phyloP scores from a whole-genome alignment of 208 protist genomes.

The Acanthamoeba lenticulata region DNA sequence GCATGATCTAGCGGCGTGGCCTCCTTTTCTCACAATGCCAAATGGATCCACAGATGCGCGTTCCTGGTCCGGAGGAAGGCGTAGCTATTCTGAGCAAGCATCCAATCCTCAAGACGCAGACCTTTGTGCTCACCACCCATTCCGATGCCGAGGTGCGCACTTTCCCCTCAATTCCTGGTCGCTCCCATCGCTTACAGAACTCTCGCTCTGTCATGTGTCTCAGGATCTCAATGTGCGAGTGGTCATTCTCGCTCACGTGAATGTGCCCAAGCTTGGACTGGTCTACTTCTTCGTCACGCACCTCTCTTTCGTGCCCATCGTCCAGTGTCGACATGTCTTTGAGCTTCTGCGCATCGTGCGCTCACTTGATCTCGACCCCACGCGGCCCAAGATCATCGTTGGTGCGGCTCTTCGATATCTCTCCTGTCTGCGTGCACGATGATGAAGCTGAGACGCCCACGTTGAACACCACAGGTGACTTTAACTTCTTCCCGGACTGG shows the following conservation, averaged over 20 bases:
- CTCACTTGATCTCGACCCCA: not conserved
- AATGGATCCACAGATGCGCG: not conserved
- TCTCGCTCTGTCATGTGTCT: not conserved
- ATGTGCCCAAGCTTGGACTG: not conserved
- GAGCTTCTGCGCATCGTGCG: not conserved
- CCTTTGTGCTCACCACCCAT: not conserved
- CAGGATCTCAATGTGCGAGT: not conserved
- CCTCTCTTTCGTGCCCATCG: not conserved
- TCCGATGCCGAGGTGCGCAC: not conserved
- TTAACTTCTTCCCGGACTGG: not conserved
- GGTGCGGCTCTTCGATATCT: not conserved
- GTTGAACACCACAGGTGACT: not conserved
- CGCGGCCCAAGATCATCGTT: not conserved
- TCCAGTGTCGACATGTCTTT: not conserved
- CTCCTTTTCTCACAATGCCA: not conserved
- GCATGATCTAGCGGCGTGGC: not conserved
- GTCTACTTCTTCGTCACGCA: conserved; percentile 14
- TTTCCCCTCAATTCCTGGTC: not conserved
- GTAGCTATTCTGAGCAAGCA: not conserved
- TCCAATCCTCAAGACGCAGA: not conserved
- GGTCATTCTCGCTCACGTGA: not conserved
- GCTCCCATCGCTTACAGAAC: too few species aligned
- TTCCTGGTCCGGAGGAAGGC: not conserved
- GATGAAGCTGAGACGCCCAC: too few species aligned
- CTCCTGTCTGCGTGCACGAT: not conserved